Conservation (phyloP, 257 asterid species). For the Ilex aquifolium region DNA sequence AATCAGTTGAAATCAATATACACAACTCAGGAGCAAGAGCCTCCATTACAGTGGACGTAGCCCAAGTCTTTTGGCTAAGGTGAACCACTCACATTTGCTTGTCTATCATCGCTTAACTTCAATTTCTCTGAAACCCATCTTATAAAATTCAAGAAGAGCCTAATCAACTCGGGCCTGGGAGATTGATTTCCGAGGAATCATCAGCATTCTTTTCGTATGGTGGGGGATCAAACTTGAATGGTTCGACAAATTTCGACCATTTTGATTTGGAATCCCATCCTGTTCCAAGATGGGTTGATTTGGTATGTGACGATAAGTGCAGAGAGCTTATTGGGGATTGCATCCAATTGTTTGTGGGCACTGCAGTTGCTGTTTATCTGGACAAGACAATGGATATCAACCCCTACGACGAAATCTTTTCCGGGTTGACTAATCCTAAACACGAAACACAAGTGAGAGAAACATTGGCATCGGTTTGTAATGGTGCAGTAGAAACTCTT, state of each 20-base stretch:
- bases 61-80: no score
- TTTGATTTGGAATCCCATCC: background rate
- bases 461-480: constrained; percentile 43
- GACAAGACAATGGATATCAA: constrained; percentile 59
- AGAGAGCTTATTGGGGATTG: constrained; percentile 52
- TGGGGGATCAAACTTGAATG: constrained; percentile 1
- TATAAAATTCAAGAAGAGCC: no score
- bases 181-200: no score
- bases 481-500: constrained; percentile 52
- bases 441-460: constrained; percentile 50
- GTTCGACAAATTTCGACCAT: constrained; percentile 1
- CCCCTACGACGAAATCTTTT: constrained; percentile 47
- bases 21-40: no score
- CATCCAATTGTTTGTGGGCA: constrained; percentile 45
- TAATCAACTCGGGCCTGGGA: no score
- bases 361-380: constrained; percentile 58
- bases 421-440: constrained; percentile 64
- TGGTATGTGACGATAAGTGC: constrained; percentile 38
- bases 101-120: no score
- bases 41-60: no score
- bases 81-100: no score
- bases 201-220: no score
- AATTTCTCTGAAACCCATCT: no score
- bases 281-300: constrained; percentile 32
- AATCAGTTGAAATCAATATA: no score